Evolutionary conservation across 345 rosid genomes (phyloP), one percentile per base, ranked within the genome.

Genomic region (Limnanthes douglasii): DNA sequence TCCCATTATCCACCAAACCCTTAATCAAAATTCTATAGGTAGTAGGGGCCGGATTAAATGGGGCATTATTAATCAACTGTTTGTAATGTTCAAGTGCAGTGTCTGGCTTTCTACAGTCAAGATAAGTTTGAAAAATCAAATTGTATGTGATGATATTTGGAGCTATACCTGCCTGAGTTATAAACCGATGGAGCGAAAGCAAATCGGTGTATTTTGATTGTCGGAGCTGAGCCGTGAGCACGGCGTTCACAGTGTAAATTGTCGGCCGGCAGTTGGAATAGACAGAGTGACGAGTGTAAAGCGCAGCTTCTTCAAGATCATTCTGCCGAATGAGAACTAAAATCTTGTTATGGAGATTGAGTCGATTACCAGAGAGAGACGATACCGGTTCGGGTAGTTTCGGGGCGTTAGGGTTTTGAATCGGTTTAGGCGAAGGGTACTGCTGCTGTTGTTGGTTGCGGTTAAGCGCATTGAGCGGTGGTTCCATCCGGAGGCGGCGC

Each of bases 241-340:
- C 93, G 2, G 86, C 72, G 38, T 83, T 83, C 13, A 81, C 93
- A 2, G 93, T 83, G 61, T 56, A 78, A 20, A 86, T 75, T 8
- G 97, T 69, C 4, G 97, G 97, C 2, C 84, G 70, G 64, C 95
- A 88, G 37, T 88, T 88, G 31, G 93, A 88, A 59, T 88, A 88
- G 11, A 83, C 65, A 9, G 97, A 88, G 54, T 83, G 95, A 34
- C 93, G 93, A 4, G 95, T 88, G 66, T 37, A 85, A 2, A 88
- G 61, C 0, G 95, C 90, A 2, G 97, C 97, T 60, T 88, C 95
- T 1, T 73, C 93, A 14, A 88, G 70, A 46, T 83, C 97, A 17
- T 88, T 74, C 45, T 70, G 64, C 5, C 95, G 70, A 39, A 83
- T 56, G 34, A 75, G 72, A 2, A 65, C 66, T 31, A 83, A 53